phyloP scores from a whole-genome alignment of 352 stramenopile species.

The Phytophthora quininea region DNA sequence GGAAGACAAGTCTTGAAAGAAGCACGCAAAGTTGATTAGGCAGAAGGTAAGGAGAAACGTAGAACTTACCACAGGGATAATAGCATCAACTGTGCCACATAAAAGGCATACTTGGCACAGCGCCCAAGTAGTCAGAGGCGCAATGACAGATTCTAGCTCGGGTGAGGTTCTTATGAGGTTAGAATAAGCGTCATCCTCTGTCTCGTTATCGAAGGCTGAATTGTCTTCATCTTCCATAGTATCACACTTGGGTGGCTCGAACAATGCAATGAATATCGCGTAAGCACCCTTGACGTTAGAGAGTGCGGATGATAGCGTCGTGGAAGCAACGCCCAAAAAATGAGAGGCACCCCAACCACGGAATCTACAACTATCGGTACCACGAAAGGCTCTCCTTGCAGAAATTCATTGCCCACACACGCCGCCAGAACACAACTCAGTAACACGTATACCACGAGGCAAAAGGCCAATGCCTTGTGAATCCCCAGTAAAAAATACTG shows the following conservation, averaged over 20 bases:
- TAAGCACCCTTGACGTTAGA: slow-evolving; percentile 50
- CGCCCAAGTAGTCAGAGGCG: slow-evolving; percentile 30
- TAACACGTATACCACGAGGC: slow-evolving; percentile 36
- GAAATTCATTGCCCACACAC: slow-evolving; percentile 32
- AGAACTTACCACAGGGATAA: slow-evolving; percentile 48
- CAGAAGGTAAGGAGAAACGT: slow-evolving; percentile 57
- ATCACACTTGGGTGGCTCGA: not conserved
- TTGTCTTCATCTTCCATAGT: not conserved
- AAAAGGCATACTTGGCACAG: slow-evolving; percentile 39
- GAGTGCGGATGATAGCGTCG: slow-evolving; percentile 53
- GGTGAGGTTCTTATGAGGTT: not conserved
- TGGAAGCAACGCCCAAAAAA: slow-evolving; percentile 48
- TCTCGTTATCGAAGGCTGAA: too few species aligned
- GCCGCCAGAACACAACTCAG: slow-evolving; percentile 41
- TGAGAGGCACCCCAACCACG: slow-evolving; percentile 45
- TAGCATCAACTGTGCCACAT: slow-evolving; percentile 46
- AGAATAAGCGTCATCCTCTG: not conserved
- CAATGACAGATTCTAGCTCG: slow-evolving; percentile 1
- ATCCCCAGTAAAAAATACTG: slow-evolving; percentile 50
- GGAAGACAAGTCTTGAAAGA: slow-evolving; percentile 57
- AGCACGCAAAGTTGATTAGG: slow-evolving; percentile 60
- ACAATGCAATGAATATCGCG: slow-evolving; percentile 23
- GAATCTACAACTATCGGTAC: slow-evolving; percentile 54
- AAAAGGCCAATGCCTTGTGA: slow-evolving; percentile 50
- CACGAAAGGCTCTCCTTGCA: slow-evolving; percentile 41